Evolutionary conservation across 805 yeast genomes (phyloP), one percentile per base, ranked within the genome.

Genomic region (Nakazawaea siamensis): DNA sequence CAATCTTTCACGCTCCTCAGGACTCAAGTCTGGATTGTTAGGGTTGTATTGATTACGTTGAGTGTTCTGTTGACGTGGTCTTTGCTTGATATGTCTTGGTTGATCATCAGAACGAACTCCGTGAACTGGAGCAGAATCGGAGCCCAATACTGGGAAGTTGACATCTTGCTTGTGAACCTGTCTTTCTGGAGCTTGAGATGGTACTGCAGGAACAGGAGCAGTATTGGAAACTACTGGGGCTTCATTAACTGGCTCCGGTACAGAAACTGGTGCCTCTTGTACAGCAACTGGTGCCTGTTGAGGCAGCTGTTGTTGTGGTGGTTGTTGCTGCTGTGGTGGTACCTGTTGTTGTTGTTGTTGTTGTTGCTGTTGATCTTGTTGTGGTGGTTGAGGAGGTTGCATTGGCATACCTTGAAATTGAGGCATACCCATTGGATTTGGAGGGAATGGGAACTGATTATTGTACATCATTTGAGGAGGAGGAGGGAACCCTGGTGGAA

Each of bases 1-100:
- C 37, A 76, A 64, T 45, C 75, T 70, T 43, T 73, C 79, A 53
- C 79, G 79, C 51, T 82, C 88, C 49, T 80, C 90, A 6, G 82
- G 83, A 27, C 80, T 64, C 49, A 80, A 59, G 19, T 65, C 67
- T 47, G 60, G 59, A 27, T 43, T 50, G 48, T 61, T 49, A 35
- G 44, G 30, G 29, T 42, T 45, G 28, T 41, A 42, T 29, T 47
- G 51, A 39, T 34, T 37, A n/a, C 41, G 43, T 11, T 31, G 39
- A 27, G 25, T 16, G 27, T 27, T 26, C 27, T 31, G 34, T 12
- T 21, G 32, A 21, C 24, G 13, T 12, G 12, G 29, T 7, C 13
- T 12, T 13, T 24, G 29, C 12, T 27, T 17, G n/a, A n/a, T n/a
- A n/a, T n/a, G n/a, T 5, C 14, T 13, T 11, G 11, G 35, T n/a